Evolutionary conservation across 768 basidiomycete species (phyloP), one percentile per base, ranked within the genome.

Genomic region (Arthromyces matolae): DNA sequence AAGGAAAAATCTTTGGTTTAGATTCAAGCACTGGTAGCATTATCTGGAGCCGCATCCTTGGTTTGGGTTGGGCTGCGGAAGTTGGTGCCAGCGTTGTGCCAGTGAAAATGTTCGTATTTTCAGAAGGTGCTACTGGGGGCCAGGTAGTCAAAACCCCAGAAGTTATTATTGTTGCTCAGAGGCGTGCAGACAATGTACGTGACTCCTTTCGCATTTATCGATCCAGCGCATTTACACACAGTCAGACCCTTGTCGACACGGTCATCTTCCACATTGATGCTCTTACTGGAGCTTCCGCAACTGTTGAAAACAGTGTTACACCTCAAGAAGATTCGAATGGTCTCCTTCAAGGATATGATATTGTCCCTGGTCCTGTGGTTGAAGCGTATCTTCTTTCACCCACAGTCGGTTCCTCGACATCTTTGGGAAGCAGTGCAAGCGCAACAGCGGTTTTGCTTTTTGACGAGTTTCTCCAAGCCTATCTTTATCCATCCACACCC

Each of bases 1-100:
- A 77, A 23, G 91, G 92, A 2, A 92, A 90, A 58, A 54, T 93
- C 0, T 92, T 83, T 58, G 93, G 83, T 0, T 66, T 97, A 34
- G 92, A 96, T 56, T 86, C 89, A 1, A 78, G 81, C 8, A 86
- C 73, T 35, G 93, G 93, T 0, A 70, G 76, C 2, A 72, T 91
- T 24, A 59, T 95, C 1, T 97, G 93, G 93, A 84, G 78, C 53
- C 79, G 81, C 8, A 70, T 89, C 2, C 71, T 95, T 2, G 88
- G 89, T 0, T 70, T 86, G 23, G 87, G 86, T 2, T 84, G 80
- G 78, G 81, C 81, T 0, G 73, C 69, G 5, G 58, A 68, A 27
- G 64, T 81, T 19, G 86, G 83, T 14, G 85, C 76, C 13, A 65
- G 58, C 20, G 63, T 87, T 16, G 47, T 75, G 4, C 84, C 87